A percentile compares a stretch with the other conserved stretches of the same genome.
Conservation (phyloP, 257 asterid species). For the Plantago major region DNA sequence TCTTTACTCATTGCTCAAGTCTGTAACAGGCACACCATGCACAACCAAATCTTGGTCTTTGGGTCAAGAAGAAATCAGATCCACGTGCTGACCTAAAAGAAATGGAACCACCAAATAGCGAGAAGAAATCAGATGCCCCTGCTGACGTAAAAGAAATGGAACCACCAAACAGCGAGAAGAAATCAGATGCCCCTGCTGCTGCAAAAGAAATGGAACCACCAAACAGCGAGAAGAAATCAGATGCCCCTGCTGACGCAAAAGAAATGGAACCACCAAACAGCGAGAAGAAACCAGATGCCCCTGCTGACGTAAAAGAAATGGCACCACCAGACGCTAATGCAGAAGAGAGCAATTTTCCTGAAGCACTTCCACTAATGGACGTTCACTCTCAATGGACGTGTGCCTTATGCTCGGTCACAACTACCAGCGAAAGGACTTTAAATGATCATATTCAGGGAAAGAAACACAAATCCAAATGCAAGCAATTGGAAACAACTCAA, state of each 20-base stretch:
- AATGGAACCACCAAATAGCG: slow-evolving; percentile 10
- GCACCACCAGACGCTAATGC: too few species aligned
- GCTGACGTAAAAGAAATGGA: slow-evolving; percentile 11
- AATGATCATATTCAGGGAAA: too few species aligned
- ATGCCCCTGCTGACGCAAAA: too few species aligned
- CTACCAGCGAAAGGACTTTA: not conserved
- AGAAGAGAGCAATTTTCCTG: too few species aligned
- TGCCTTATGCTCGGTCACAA: slow-evolving; percentile 25
- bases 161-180: slow-evolving; percentile 11
- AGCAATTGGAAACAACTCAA: too few species aligned
- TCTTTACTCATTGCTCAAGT: not conserved
- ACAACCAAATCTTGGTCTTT: too few species aligned
- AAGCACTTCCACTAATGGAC: too few species aligned
- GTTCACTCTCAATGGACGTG: too few species aligned
- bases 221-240: not conserved
- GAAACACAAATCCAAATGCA: too few species aligned
- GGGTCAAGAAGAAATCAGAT: not conserved
- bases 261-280: not conserved
- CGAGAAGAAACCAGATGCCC: too few species aligned
- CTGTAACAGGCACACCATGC: too few species aligned
- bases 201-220: slow-evolving; percentile 14
- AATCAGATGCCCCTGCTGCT: slow-evolving; percentile 8
- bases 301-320: too few species aligned
- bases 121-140: slow-evolving; percentile 7
- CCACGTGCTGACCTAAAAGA: slow-evolving; percentile 14